Conservation (phyloP, 2,329 filamentous ascomycete genomes). For the Westerdykella sp. region DNA sequence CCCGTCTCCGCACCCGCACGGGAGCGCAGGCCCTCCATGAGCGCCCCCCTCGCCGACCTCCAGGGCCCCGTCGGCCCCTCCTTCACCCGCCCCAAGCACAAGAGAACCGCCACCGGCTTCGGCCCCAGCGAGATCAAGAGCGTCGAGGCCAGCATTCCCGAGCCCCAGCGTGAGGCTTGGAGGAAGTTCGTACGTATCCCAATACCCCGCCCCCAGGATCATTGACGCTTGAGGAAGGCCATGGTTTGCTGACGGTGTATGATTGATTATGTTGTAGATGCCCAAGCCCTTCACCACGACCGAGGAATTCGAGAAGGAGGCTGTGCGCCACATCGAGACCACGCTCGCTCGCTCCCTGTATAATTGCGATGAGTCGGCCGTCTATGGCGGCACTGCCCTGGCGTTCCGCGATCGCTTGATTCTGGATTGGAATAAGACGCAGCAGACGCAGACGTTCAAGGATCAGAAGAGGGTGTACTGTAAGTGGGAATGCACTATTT, state of each 20-base stretch:
- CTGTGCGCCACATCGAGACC: constrained; percentile 92
- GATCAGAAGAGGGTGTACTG: constrained; percentile 94
- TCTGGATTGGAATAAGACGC: constrained; percentile 95
- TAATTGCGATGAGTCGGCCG: constrained; percentile 93
- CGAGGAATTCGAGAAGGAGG: constrained; percentile 76
- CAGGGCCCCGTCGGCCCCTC: constrained; percentile 73
- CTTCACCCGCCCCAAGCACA: constrained; percentile 91
- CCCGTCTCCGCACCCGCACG: constrained; percentile 40
- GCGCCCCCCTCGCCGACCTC: constrained; percentile 79
- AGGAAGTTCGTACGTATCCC: constrained; percentile 50
- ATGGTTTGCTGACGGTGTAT: no score
- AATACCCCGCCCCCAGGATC: not conserved
- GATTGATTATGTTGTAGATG: constrained; percentile 45
- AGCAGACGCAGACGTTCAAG: constrained; percentile 86
- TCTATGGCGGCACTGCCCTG: constrained; percentile 83
- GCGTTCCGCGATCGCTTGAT: constrained; percentile 91
- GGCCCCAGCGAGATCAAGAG: constrained; percentile 85
- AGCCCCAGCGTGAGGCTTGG: constrained; percentile 76
- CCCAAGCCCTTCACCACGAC: constrained; percentile 66
- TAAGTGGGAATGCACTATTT: constrained; percentile 30
- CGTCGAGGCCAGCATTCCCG: constrained; percentile 86
- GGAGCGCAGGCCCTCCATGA: constrained; percentile 74
- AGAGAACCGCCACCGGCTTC: constrained; percentile 92
- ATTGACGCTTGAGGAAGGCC: constrained; percentile 1
- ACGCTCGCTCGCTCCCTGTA: constrained; percentile 92